These are phyloP conservation scores for Rhipidocladum racemiflorum DNA, from an alignment of 176 grass and related monocot genomes.

Conservation along the genomic window DNA sequence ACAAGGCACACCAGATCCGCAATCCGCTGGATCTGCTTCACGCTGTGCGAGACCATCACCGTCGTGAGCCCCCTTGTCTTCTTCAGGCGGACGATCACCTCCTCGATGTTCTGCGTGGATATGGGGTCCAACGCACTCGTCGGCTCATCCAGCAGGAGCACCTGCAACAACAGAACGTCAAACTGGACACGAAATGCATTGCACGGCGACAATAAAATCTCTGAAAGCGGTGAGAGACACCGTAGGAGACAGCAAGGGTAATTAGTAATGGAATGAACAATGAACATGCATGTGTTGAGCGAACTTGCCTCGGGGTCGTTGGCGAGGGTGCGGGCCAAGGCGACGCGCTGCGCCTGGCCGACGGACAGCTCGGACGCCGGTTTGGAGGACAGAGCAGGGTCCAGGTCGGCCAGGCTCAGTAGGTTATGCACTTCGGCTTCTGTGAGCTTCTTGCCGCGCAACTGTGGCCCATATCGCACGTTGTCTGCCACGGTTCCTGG, in stretches of 20 bases:
- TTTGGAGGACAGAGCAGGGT: conserved; percentile 51
- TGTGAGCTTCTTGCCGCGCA: conserved; percentile 67
- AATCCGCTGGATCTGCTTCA: conserved; percentile 95
- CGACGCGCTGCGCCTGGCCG: conserved; percentile 92
- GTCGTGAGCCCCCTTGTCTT: conserved; percentile 65
- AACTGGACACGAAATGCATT: neutral
- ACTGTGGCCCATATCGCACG: conserved; percentile 71
- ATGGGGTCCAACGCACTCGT: conserved; percentile 94
- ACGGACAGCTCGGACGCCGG: conserved; percentile 68
- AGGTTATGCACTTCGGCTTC: conserved; percentile 63
- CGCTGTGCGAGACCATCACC: conserved; percentile 87
- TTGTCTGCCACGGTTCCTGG: conserved; percentile 84
- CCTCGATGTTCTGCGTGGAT: conserved; percentile 96
- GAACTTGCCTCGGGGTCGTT: conserved; percentile 72
- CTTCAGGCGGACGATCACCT: conserved; percentile 78
- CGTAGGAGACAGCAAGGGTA: neutral
- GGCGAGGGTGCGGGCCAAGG: conserved; percentile 80
- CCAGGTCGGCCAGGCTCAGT: conserved; percentile 60
- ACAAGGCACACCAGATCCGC: conserved; percentile 84
- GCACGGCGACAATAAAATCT: neutral
- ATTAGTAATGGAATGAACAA: neutral
- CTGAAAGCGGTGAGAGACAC: neutral
- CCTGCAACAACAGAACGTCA: conserved; percentile 20
- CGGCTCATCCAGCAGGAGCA: conserved; percentile 83
- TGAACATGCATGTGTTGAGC: neutral